Evolutionary conservation across 768 basidiomycete species (phyloP), one percentile per base, ranked within the genome.

Genomic region (Imleria badia): DNA sequence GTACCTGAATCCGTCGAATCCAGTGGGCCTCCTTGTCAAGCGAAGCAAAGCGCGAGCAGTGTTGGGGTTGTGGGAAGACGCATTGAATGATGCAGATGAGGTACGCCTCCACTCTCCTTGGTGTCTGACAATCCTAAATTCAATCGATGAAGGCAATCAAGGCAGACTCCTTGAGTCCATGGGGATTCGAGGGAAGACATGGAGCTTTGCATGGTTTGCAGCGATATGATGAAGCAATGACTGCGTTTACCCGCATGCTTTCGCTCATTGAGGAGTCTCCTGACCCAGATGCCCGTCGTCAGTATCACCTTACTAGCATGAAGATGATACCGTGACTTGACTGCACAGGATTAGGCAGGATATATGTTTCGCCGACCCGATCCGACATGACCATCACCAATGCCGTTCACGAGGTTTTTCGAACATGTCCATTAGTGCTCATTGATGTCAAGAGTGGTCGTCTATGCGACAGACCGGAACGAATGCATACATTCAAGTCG

Each of bases 51-150:
- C 45, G 1, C 41, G 30, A 20, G 41, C 41, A 13, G 36, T 12
- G 8, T 5, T 20, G 11, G 23, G 17, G 17, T 23, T 29, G 6
- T 56, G 60, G 48, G 55, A 51, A 5, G 60, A 51, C n/a, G 52
- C 60, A 2, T 20, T 62, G 35, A 23, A 43, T 2, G 60, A 62
- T 9, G 56, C 61, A 20, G 41, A 62, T 20, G 20, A 54, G 40
- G 60, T 55, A 43, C 20, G 23, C 1, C 6, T 14, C 29, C 10
- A 23, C 17, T 1, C 4, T 10, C 7, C 3, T 35, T 1, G 8
- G 1, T 19, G 3, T 33, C 20, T 38, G 13, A 15, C 17, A 3
- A 3, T 15, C 3, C 14, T 29, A 3, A 29, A 19, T 4, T 10
- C 11, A 0, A 8, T 0, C 12, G 12, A n/a, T n/a, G 0, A 0